A percentile compares a stretch with the other conserved stretches of the same genome.
phyloP scores from a whole-genome alignment of 495 filamentous ascomycete genomes.

The Penicillium silybi region DNA sequence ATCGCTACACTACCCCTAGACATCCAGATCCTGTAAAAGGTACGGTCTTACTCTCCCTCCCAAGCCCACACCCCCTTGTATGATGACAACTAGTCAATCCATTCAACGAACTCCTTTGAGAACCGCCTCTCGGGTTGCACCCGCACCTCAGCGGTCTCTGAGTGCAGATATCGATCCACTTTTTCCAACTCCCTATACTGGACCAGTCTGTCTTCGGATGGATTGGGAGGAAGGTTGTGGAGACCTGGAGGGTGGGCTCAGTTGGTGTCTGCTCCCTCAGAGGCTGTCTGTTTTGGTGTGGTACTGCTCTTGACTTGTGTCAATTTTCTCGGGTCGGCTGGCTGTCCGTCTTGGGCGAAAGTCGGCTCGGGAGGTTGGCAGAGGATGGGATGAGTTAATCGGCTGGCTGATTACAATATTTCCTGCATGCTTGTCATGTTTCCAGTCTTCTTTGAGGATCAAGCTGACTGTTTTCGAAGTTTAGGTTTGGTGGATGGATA shows the following conservation, averaged over 20 bases:
- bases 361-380: constrained; percentile 41
- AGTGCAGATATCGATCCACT: constrained; percentile 51
- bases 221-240: constrained; percentile 82
- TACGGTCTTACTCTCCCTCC: constrained; percentile 3
- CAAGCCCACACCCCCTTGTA: constrained; percentile 32
- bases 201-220: constrained; percentile 48
- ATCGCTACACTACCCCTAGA: background rate
- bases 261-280: constrained; percentile 23
- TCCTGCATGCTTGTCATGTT: background rate
- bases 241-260: constrained; percentile 50
- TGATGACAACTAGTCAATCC: constrained; percentile 99
- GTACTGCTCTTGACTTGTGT: constrained; percentile 48
- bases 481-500: background rate
- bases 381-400: constrained; percentile 59
- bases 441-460: background rate
- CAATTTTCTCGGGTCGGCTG: constrained; percentile 24
- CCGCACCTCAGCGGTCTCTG: constrained; percentile 12
- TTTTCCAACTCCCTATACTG: constrained; percentile 55
- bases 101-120: constrained; percentile 88
- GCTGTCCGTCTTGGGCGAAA: constrained; percentile 56
- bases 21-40: background rate
- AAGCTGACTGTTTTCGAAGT: constrained; percentile 15
- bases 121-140: constrained; percentile 44
- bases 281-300: constrained; percentile 18
- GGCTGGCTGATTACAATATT: constrained; percentile 54